These are phyloP conservation scores for Scenedesmus sp. DNA, from an alignment of 163 green algal genomes.

Conservation along the genomic window DNA sequence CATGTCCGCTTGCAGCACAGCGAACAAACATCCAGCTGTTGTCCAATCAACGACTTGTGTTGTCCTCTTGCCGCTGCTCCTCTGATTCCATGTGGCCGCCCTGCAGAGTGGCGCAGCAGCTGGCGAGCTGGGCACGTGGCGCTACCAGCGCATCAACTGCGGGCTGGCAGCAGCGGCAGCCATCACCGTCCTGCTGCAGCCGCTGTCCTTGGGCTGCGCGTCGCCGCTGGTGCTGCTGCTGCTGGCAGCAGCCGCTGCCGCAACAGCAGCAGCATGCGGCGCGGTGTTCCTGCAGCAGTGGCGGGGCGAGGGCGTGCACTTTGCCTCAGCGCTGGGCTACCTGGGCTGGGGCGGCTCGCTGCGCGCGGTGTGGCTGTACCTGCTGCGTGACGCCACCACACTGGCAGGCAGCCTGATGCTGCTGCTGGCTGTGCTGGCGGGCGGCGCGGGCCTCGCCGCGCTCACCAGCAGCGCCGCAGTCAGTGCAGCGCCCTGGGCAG, in stretches of 20 bases:
- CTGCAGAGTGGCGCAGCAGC: slow-evolving; percentile 2
- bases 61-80: not conserved
- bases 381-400: slow-evolving; percentile 1
- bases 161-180: slow-evolving; percentile 12
- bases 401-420: slow-evolving; percentile 24
- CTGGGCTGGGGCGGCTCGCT: not conserved
- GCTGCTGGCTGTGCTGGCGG: not conserved
- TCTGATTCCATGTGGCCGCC: not conserved
- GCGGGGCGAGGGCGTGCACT: not conserved
- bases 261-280: slow-evolving; percentile 5
- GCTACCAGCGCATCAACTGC: slow-evolving; percentile 37
- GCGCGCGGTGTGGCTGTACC: slow-evolving; percentile 3
- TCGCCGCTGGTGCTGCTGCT: not conserved
- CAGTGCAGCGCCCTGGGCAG: slow-evolving; percentile 7
- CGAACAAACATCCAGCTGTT: no score
- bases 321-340: slow-evolving; percentile 31
- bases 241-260: not conserved
- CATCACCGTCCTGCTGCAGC: slow-evolving; percentile 2
- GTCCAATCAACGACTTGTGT: not conserved
- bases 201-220: not conserved
- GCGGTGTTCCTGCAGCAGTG: not conserved
- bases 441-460: not conserved
- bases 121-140: slow-evolving; percentile 40
- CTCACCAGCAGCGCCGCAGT: not conserved
- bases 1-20: no score